Evolutionary conservation across 2,329 filamentous ascomycete species (phyloP), one percentile per base, ranked within the genome.

Genomic region (Pseudopyricularia javanii): DNA sequence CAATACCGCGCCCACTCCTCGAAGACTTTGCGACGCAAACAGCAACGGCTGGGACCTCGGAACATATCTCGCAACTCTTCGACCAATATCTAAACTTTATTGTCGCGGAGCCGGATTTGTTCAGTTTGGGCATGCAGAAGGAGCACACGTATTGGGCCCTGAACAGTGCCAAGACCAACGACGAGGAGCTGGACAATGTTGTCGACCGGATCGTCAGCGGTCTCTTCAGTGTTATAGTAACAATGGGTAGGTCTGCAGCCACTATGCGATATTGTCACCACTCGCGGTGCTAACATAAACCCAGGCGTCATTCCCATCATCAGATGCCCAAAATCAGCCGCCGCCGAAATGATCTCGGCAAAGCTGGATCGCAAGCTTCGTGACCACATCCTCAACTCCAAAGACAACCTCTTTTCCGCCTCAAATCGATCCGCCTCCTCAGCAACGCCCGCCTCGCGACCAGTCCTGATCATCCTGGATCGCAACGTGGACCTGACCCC

Each of bases 61-160:
- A 97, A 60, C 83, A 87, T 61, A 91, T 98, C 57, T 84, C 91
- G 2, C 91, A 96, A 63, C 80, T 98, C 7, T 98, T 85, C 61
- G 93, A 98, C 65, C 93, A 98, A 66, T 97, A 97, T 64, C 75
- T 98, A 52, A 97, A 98, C 69, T 98, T 97, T 63, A 87, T 97
- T 57, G 91, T 97, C 43, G 88, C 88, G 33, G 93, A 98, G 66
- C 91, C 91, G 5, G 91, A 97, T 65, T 75, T 98, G 4, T 98
- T 98, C 70, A 95, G 88, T 63, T 73, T 98, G 56, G 91, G 91
- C 9, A 87, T 97, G 79, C 85, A 90, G 58, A 93, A 93, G 59
- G 86, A 85, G 56, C 80, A 95, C 66, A 88, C 88, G 8, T 98
- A 98, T 66, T 94, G 88, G 82, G 89, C 88, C n/a, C 74, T 98